These are phyloP conservation scores for Oryza australiensis DNA, from an alignment of 176 grass and related monocot genomes.

Conservation along the genomic window DNA sequence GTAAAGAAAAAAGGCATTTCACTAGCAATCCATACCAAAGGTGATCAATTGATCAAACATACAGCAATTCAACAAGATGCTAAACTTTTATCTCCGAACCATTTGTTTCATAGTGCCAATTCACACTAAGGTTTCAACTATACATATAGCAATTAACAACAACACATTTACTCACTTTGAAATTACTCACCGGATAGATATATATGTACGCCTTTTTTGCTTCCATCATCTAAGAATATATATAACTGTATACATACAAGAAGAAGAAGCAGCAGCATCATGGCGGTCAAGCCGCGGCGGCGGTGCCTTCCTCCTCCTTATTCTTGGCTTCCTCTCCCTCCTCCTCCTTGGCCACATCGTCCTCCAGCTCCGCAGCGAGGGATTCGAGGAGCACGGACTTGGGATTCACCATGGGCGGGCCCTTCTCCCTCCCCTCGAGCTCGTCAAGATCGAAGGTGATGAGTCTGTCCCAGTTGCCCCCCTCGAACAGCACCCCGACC, in stretches of 20 bases:
- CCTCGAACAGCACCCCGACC: conserved; percentile 86
- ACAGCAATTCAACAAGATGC: neutral
- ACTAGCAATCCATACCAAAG: neutral
- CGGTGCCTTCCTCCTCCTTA: conserved; percentile 5
- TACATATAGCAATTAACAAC: conserved; percentile 3
- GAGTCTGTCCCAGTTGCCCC: conserved; percentile 84
- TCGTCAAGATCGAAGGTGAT: conserved; percentile 75
- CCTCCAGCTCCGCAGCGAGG: conserved; percentile 24
- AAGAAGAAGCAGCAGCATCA: neutral
- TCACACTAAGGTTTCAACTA: neutral
- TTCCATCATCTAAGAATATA: neutral
- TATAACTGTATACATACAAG: conserved; percentile 12
- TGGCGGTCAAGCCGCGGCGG: neutral
- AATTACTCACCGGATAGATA: neutral
- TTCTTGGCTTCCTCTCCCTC: neutral
- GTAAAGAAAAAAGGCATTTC: neutral
- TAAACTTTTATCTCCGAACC: neutral
- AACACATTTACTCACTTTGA: neutral
- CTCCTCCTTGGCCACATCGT: neutral
- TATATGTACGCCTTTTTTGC: neutral
- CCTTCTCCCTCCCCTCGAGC: conserved; percentile 83
- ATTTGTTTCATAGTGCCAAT: neutral
- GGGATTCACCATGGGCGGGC: conserved; percentile 92
- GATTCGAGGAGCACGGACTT: conserved; percentile 69
- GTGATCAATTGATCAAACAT: neutral